A percentile compares a stretch with the other conserved stretches of the same genome.
phyloP scores from a whole-genome alignment of 1,284 basidiomycete genomes.

The Testicularia cyperi region DNA sequence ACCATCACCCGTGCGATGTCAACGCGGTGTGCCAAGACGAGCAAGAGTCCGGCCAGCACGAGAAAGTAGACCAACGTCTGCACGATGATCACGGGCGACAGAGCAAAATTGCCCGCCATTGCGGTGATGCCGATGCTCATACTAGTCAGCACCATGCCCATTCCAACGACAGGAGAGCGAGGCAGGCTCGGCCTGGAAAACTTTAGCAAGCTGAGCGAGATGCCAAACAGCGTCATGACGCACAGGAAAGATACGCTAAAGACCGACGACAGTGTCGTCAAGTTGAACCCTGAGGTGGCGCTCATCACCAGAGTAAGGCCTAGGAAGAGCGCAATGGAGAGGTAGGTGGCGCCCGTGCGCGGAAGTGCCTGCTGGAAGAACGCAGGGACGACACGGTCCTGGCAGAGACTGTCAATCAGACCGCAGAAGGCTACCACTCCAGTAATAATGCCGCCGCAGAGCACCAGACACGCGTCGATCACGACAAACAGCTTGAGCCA shows the following conservation, averaged over 20 bases:
- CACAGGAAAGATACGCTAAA: slow-evolving; percentile 67
- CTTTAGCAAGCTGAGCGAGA: slow-evolving; percentile 68
- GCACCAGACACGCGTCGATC: slow-evolving; percentile 40
- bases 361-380: slow-evolving; percentile 65
- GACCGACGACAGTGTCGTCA: slow-evolving; percentile 55
- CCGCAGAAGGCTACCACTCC: slow-evolving; percentile 37
- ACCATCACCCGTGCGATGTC: slow-evolving; percentile 66
- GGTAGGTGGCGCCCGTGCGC: slow-evolving; percentile 65
- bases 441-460: slow-evolving; percentile 47
- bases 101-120: slow-evolving; percentile 50
- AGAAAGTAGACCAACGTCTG: slow-evolving; percentile 60
- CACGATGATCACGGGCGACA: slow-evolving; percentile 66
- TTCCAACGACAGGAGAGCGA: slow-evolving; percentile 62
- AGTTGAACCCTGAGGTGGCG: slow-evolving; percentile 66
- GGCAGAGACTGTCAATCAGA: slow-evolving; percentile 28
- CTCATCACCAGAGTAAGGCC: slow-evolving; percentile 67
- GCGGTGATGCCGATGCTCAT: slow-evolving; percentile 69
- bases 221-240: slow-evolving; percentile 69
- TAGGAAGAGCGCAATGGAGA: slow-evolving; percentile 66
- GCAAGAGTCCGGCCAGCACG: slow-evolving; percentile 63
- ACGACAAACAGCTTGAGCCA: slow-evolving; percentile 43
- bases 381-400: slow-evolving; percentile 67
- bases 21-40: slow-evolving; percentile 65
- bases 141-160: slow-evolving; percentile 62
- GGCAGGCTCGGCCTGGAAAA: slow-evolving; percentile 69